phyloP scores from a whole-genome alignment of 1,284 basidiomycete species.

The Acaromyces ingoldii region DNA sequence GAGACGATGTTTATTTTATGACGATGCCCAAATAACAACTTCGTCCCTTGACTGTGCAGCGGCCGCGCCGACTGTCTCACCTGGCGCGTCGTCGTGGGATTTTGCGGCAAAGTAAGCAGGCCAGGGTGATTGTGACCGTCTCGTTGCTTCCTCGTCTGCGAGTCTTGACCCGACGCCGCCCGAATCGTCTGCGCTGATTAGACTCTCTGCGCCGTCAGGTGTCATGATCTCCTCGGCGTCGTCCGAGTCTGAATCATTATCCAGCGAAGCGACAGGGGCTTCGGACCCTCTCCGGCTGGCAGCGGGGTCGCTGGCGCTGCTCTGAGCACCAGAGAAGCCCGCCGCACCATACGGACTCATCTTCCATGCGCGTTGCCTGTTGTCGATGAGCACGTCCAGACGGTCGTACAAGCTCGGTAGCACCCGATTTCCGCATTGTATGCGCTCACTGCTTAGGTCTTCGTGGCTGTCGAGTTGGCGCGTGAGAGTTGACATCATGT shows the following conservation, averaged over 20 bases:
- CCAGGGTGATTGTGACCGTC: not conserved
- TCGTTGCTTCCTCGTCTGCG: not conserved
- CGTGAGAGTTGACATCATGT: not conserved
- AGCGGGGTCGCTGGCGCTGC: no score
- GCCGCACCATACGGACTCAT: no score
- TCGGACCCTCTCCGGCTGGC: no score
- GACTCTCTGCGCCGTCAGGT: not conserved
- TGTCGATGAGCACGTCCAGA: no score
- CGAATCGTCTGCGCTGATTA: not conserved
- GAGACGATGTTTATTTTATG: not conserved
- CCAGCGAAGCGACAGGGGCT: no score
- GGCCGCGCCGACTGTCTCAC: not conserved
- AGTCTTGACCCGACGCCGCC: not conserved
- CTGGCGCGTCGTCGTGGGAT: not conserved
- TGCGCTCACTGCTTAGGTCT: not conserved
- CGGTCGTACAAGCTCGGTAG: not conserved
- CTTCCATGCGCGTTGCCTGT: no score
- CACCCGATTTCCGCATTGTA: not conserved
- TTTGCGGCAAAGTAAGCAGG: not conserved
- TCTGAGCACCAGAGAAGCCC: no score
- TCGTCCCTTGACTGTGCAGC: not conserved
- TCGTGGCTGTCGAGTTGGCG: not conserved
- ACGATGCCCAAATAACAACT: not conserved
- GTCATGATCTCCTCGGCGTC: no score
- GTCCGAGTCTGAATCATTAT: no score